Base-by-base conservation (phyloP, 176 grass and related monocot genomes). In the Oryza rufipogon region DNA sequence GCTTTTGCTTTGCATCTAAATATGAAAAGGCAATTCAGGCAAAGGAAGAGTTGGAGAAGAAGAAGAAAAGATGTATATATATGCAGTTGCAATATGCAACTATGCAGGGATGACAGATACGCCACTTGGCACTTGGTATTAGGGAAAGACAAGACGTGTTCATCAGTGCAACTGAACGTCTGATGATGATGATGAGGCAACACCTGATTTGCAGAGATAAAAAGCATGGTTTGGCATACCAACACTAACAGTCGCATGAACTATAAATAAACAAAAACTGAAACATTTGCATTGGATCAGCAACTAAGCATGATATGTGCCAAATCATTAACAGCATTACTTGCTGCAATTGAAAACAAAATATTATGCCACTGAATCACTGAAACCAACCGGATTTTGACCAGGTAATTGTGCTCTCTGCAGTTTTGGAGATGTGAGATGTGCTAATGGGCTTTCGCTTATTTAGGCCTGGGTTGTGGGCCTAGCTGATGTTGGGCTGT, bases 201-300 rank as follows among this genome's bases (percentile, higher is more conserved):
- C 38, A 30, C 7, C 42, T 52, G 80, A 88, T 79, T 83, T 79
- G 80, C 74, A 60, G 56, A 23, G 15, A 5, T 32, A 83, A 51
- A 51, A 51, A 51, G 48, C 3, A 51, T 16, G 48, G 48, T 51
- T 6, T 51, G 48, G 48, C 48, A 51, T 15, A 51, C 48, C 48
- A 51, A 51, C 78, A 87, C 25, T 64, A 7, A 22, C 75, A 41
- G 46, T 68, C 64, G 33, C 61, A 38, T 15, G 19, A 71, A 56
- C 7, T 2, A 63, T 23, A 70, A 44, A 13, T 9, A 33, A 32
- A 74, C 13, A 45, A 1, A 1, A 26, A 26, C 4, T 1, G 8
- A 39, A 39, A 22, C 1, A 79, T 9, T 30, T 5, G 42, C 25
- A 48, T 68, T 16, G 38, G 16, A 58, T 51, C 26, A 49, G 42